These are phyloP conservation scores for Microthlaspi erraticum DNA, from an alignment of 345 rosid genomes.

Conservation along the genomic window DNA sequence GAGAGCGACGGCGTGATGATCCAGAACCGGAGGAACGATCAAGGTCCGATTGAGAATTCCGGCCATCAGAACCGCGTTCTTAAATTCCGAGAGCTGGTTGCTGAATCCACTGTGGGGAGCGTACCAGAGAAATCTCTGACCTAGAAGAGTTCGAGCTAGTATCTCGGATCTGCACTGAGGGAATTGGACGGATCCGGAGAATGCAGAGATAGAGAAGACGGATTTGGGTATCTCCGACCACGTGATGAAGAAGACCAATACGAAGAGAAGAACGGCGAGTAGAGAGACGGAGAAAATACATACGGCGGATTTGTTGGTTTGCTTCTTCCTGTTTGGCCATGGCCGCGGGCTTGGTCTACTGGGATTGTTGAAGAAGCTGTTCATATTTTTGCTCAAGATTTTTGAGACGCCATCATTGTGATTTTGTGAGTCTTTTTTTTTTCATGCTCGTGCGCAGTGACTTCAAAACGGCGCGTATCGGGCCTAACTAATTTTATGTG, in stretches of 20 bases:
- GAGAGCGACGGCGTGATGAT: conserved; percentile 91
- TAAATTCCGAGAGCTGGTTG: conserved; percentile 92
- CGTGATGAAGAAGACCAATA: conserved; percentile 51
- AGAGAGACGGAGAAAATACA: conserved; percentile 44
- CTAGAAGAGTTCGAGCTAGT: conserved; percentile 30
- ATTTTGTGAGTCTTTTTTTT: background rate
- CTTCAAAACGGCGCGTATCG: conserved; percentile 21
- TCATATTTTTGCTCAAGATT: conserved; percentile 47
- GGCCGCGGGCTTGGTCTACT: conserved; percentile 40
- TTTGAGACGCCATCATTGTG: conserved; percentile 17
- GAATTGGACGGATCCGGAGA: conserved; percentile 45
- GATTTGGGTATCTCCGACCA: conserved; percentile 53
- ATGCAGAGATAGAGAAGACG: conserved; percentile 48
- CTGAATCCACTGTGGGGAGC: conserved; percentile 97
- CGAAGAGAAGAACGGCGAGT: conserved; percentile 24
- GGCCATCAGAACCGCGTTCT: conserved; percentile 75
- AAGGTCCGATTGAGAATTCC: conserved; percentile 81
- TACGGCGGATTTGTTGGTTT: conserved; percentile 46
- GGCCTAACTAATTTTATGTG: background rate
- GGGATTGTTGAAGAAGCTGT: conserved; percentile 47
- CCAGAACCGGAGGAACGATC: conserved; percentile 82
- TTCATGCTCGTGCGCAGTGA: background rate
- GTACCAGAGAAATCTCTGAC: conserved; percentile 70
- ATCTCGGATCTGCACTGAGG: conserved; percentile 53
- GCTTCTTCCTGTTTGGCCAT: conserved; percentile 53